A percentile compares a stretch with the other conserved stretches of the same genome.
These are phyloP conservation scores for Globisporangium megalacanthum DNA, from an alignment of 352 stramenopile genomes.

Conservation along the genomic window DNA sequence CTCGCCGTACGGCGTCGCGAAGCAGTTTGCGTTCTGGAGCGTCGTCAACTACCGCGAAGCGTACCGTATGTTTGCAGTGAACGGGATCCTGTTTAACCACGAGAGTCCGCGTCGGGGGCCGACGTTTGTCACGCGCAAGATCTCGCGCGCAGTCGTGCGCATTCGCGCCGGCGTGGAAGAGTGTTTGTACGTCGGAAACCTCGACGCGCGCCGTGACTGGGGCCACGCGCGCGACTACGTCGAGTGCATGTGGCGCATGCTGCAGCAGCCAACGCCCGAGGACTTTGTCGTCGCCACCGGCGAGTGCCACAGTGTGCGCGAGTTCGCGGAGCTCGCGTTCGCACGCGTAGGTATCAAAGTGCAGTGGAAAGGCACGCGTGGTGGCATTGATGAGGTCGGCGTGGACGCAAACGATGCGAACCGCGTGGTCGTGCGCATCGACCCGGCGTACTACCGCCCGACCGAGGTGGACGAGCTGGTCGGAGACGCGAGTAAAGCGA, in stretches of 20 bases:
- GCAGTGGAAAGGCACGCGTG: constrained; percentile 87
- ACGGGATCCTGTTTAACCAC: constrained; percentile 99
- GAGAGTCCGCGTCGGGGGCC: constrained; percentile 96
- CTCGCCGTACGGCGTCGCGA: constrained; percentile 97
- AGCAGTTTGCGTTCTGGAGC: constrained; percentile 99
- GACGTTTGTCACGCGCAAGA: constrained; percentile 99
- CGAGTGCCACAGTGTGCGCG: constrained; percentile 96
- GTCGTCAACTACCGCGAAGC: constrained; percentile 99
- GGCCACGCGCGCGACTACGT: constrained; percentile 98
- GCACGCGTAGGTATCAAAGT: constrained; percentile 83
- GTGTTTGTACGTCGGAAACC: constrained; percentile 96
- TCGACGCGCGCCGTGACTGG: constrained; percentile 98
- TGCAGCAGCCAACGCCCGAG: constrained; percentile 79
- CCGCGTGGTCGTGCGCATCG: constrained; percentile 92
- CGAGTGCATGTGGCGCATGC: constrained; percentile 99
- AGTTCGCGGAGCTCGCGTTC: constrained; percentile 98
- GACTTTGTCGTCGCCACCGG: constrained; percentile 91
- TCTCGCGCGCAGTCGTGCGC: constrained; percentile 92
- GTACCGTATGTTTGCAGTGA: constrained; percentile 93
- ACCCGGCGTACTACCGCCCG: constrained; percentile 97
- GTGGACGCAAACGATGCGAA: constrained; percentile 86
- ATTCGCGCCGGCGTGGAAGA: constrained; percentile 92
- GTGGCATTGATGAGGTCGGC: constrained; percentile 92
- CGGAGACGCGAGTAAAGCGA: constrained; percentile 93
- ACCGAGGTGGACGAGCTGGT: constrained; percentile 98